These are phyloP conservation scores for Tolypocladium capitatum DNA, from an alignment of 2,329 filamentous ascomycete species.

Conservation along the genomic window DNA sequence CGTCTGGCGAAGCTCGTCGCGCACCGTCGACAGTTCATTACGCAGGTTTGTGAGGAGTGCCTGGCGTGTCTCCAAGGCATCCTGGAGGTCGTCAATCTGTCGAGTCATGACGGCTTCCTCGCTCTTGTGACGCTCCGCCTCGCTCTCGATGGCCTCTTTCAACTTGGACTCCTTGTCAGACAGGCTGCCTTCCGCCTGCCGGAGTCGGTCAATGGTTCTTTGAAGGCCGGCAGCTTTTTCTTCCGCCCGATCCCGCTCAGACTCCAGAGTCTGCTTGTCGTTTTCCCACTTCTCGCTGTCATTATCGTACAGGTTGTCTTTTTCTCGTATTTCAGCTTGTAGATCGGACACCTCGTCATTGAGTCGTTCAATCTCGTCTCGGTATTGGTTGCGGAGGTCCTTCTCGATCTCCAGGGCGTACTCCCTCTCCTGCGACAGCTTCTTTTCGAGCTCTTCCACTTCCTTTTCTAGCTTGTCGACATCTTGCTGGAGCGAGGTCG, in stretches of 20 bases:
- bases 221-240: slow-evolving; percentile 56
- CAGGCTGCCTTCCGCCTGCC: slow-evolving; percentile 52
- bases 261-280: slow-evolving; percentile 47
- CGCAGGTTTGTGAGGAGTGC: slow-evolving; percentile 51
- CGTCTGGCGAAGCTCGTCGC: slow-evolving; percentile 57
- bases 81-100: slow-evolving; percentile 64
- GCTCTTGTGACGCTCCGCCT: slow-evolving; percentile 56
- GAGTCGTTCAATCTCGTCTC: slow-evolving; percentile 34
- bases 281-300: slow-evolving; percentile 63
- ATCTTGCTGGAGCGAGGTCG: slow-evolving; percentile 52
- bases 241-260: slow-evolving; percentile 52
- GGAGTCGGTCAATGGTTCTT: slow-evolving; percentile 56
- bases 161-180: slow-evolving; percentile 55
- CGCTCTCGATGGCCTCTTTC: slow-evolving; percentile 55
- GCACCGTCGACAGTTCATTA: slow-evolving; percentile 50
- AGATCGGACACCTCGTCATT: slow-evolving; percentile 48
- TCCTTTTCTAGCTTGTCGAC: slow-evolving; percentile 36
- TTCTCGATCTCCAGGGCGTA: slow-evolving; percentile 47
- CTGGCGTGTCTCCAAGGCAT: slow-evolving; percentile 55
- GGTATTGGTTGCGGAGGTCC: slow-evolving; percentile 34
- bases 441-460: slow-evolving; percentile 33
- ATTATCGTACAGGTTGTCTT: slow-evolving; percentile 56
- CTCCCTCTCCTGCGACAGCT: slow-evolving; percentile 39
- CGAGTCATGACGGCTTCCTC: slow-evolving; percentile 57
- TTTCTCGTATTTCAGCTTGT: slow-evolving; percentile 53